Base-by-base conservation (phyloP, 176 grass and related monocot genomes). In the Musa beccarii region DNA sequence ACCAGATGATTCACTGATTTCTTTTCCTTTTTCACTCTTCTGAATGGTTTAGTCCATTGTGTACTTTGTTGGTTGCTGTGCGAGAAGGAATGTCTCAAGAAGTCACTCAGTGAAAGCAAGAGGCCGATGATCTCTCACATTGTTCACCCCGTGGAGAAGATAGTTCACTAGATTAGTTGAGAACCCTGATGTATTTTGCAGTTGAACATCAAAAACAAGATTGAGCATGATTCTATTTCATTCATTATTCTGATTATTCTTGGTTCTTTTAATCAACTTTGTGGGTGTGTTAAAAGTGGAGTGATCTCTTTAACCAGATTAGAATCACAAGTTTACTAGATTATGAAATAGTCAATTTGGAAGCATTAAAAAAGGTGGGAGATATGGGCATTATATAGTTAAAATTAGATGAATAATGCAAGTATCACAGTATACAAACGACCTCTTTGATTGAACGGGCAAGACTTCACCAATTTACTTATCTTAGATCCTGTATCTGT, bases 41-140 rank as follows among this genome's bases (percentile, higher is more conserved):
- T 51, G 0, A 9, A 11, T 11, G 21, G 75, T 16, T 66, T 16
- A 77, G 75, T 77, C 61, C 1, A 16, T 65, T 10, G 59, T 77
- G 12, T 77, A 65, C 61, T 77, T 77, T 50, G 15, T 77, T 2
- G 75, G 75, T 25, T 77, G 75, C 57, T 77, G 43, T 16, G 75
- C 75, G 10, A 51, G 75, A 50, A 66, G 75, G n/a, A 77, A 65
- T 12, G 21, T 65, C 14, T 21, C 49, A 12, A 26, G 43, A 61
- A 53, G 34, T 61, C 49, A 16, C 49, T 52, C 75, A 9, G 4
- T 43, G 17, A 75, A 75, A 52, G 55, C 29, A 3, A n/a, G 11
- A 6, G 26, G 73, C 50, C 50, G 70, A 10, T 66, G 63, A 66
- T 66, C 63, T 11, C 22, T 26, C 0, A 23, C 9, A 26, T 11